Evolutionary conservation across 805 yeast genomes (phyloP).

Genomic region (Cyberlindnera galapagoensis): DNA sequence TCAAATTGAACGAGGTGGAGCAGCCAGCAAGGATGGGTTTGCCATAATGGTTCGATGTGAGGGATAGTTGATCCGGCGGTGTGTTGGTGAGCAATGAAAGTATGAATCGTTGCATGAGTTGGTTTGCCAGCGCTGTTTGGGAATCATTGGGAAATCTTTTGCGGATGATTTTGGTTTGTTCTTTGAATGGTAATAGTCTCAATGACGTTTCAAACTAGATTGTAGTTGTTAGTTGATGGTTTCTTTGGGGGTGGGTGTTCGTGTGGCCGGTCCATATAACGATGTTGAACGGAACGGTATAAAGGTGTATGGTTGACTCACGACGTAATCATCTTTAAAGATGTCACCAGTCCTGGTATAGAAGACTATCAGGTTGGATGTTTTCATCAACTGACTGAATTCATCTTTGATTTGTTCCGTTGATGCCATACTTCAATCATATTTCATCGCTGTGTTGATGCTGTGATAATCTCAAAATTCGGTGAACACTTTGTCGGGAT

Average conservation of each 20-base stretch:
- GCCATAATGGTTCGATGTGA: constrained; percentile 39
- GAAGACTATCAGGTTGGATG: constrained; percentile 12
- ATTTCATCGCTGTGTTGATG: too few species aligned
- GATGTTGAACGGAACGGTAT: neutral
- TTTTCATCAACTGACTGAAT: too few species aligned
- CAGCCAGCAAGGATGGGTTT: constrained; percentile 42
- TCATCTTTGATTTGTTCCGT: too few species aligned
- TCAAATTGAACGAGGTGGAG: constrained; percentile 44
- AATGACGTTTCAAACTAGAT: constrained; percentile 42
- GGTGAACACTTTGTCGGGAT: too few species aligned
- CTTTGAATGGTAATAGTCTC: constrained; percentile 36
- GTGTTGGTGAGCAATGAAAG: constrained; percentile 28
- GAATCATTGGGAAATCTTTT: constrained; percentile 32
- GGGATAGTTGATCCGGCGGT: constrained; percentile 16
- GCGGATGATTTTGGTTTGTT: constrained; percentile 35
- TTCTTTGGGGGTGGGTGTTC: neutral
- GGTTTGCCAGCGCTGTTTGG: constrained; percentile 35
- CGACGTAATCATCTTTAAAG: constrained; percentile 18
- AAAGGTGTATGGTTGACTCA: constrained; percentile 1
- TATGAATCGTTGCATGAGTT: constrained; percentile 38
- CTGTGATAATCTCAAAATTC: too few species aligned
- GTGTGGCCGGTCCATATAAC: neutral
- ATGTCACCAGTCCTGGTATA: constrained; percentile 10
- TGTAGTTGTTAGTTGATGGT: neutral
- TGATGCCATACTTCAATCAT: too few species aligned